Conservation (phyloP, 495 filamentous ascomycete genomes). For the Neurospora cerealis region DNA sequence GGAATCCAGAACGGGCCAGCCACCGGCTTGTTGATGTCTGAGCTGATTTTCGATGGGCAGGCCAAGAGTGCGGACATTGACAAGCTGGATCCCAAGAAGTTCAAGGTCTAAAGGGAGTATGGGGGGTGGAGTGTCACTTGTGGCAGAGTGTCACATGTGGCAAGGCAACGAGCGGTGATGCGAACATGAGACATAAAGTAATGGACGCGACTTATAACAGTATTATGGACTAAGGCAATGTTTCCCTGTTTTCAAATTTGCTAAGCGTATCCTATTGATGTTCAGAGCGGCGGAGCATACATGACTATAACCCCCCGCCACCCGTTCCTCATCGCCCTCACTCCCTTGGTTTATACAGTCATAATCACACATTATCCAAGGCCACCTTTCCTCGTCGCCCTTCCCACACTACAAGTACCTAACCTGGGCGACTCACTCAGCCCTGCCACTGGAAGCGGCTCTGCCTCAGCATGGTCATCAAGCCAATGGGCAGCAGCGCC, state of each 20-base stretch:
- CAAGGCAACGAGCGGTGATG: background rate
- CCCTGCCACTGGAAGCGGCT: conserved; percentile 21
- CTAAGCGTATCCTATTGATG: background rate
- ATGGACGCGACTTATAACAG: background rate
- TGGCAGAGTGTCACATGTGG: background rate
- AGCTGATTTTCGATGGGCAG: conserved; percentile 72
- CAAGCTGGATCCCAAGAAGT: conserved; percentile 56
- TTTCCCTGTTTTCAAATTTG: background rate
- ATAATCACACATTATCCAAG: background rate
- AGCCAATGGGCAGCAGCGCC: conserved; percentile 41
- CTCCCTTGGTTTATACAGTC: background rate
- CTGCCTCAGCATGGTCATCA: conserved; percentile 37
- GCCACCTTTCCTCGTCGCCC: background rate
- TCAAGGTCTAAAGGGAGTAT: conserved; percentile 28
- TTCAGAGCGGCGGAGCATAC: background rate
- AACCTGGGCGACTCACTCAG: conserved; percentile 1
- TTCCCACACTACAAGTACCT: background rate
- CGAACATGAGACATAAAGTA: background rate
- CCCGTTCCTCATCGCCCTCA: background rate
- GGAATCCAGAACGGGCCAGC: conserved; percentile 94
- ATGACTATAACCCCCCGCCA: background rate
- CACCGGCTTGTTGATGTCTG: conserved; percentile 81
- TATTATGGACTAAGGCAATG: background rate
- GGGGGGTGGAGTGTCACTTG: background rate
- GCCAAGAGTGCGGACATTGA: conserved; percentile 65